Percentiles rank a stretch among this genome's conserved stretches.
Conservation (phyloP, 1,139 yeast species). For the Meyerozyma sp. region DNA sequence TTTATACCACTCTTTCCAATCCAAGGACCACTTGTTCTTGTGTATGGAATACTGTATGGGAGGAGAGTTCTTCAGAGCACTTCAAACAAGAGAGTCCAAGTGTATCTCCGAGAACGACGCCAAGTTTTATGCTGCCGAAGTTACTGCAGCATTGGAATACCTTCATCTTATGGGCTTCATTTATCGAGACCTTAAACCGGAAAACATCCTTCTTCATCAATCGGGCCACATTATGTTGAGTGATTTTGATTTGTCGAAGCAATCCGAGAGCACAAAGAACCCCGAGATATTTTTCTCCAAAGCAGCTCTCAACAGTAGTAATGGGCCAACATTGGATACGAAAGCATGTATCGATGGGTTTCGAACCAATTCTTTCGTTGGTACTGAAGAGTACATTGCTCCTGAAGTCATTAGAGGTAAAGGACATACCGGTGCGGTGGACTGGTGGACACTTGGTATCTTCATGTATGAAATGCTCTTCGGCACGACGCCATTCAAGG, state of each 20-base stretch:
- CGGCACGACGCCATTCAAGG: conserved; percentile 96
- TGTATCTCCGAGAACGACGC: conserved; percentile 88
- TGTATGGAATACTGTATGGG: conserved; percentile 99
- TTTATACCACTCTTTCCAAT: conserved; percentile 91
- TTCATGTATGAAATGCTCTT: conserved; percentile 88
- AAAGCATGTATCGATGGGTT: conserved; percentile 94
- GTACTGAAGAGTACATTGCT: conserved; percentile 96
- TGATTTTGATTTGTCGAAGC: conserved; percentile 93
- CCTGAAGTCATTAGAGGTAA: conserved; percentile 96
- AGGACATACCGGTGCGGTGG: conserved; percentile 97
- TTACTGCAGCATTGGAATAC: conserved; percentile 93
- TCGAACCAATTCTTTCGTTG: conserved; percentile 94
- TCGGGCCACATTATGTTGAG: conserved; percentile 97
- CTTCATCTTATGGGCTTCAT: conserved; percentile 95
- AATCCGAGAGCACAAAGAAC: conserved; percentile 62
- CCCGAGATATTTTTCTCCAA: conserved; percentile 42
- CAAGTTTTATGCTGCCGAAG: conserved; percentile 92
- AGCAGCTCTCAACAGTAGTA: conserved; percentile 17
- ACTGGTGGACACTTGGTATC: conserved; percentile 98
- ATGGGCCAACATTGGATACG: conserved; percentile 61
- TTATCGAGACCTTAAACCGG: conserved; percentile 93
- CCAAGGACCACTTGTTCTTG: conserved; percentile 84
- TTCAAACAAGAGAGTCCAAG: conserved; percentile 85
- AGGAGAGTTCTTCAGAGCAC: conserved; percentile 94
- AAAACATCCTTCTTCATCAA: conserved; percentile 85